Base-by-base conservation (phyloP, 2,329 filamentous ascomycete genomes). In the Endothia cerciana region DNA sequence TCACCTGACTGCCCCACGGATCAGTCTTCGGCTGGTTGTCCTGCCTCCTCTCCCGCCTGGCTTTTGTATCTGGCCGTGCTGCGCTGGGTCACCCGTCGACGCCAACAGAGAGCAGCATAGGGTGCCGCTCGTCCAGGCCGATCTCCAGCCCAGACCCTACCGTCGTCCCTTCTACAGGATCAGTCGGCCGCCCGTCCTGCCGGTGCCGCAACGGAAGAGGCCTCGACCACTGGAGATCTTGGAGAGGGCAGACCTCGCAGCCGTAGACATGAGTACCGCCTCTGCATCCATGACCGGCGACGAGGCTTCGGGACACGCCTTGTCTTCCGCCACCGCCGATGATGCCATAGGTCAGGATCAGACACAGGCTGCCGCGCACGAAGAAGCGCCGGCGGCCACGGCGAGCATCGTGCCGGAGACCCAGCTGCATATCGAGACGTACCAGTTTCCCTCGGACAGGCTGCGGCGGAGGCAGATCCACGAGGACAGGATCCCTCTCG, bases 401-500 rank as follows among this genome's bases (percentile, higher is more conserved):
- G 36, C 60, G n/a, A 64, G 62, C 63, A 62, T 67, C 45, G 58
- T 68, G 25, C 56, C 66, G 22, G 64, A 66, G n/a, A 64, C 64
- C 10, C 67, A 69, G 53, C 47, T 69, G 41, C 49, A 63, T 8
- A 62, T 55, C 17, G 67, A 67, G n/a, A 67, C 70, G 3, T 75
- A 75, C 60, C 70, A 61, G 36, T 75, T 75, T 41, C 74, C 74
- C 10, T 65, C 67, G 19, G 62, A 74, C 25, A 73, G 74, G 61
- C 62, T 75, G 13, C 70, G 71, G 68, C 70, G 68, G 3, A 70
- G 69, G 2, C 73, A 72, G 60, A 69, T 65, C 33, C 65, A 73
- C 38, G 64, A 65, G 25, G 72, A 70, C 25, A 77, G 74, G 66
- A 75, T 70, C 10, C 76, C 76, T 6, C 68, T 78, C n/a, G 75